Evolutionary conservation across 2,329 filamentous ascomycete genomes (phyloP).

Genomic region (Endoconidiophora laricicola): DNA sequence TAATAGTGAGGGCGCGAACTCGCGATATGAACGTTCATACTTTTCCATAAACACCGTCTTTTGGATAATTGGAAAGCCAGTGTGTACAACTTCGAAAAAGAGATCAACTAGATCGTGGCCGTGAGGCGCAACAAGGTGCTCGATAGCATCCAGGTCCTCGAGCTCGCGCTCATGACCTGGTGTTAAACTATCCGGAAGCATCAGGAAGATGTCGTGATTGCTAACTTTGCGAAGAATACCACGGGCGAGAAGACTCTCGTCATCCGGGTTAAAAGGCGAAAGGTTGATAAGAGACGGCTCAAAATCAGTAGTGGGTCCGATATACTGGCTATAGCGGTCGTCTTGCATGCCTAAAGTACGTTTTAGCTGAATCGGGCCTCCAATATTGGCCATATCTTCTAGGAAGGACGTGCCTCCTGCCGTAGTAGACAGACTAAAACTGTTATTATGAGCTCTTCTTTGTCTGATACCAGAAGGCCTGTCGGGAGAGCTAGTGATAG

Average conservation of each 20-base stretch:
- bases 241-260: slow-evolving; percentile 58
- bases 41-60: slow-evolving; percentile 67
- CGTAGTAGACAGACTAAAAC: slow-evolving; percentile 43
- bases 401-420: slow-evolving; percentile 45
- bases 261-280: slow-evolving; percentile 62
- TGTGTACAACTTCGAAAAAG: slow-evolving; percentile 69
- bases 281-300: slow-evolving; percentile 71
- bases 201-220: slow-evolving; percentile 61
- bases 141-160: slow-evolving; percentile 54
- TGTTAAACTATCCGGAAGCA: slow-evolving; percentile 58
- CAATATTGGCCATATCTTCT: slow-evolving; percentile 56
- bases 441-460: slow-evolving; percentile 37
- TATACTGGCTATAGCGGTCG: slow-evolving; percentile 67
- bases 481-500: slow-evolving; percentile 34
- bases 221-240: slow-evolving; percentile 60
- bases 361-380: slow-evolving; percentile 47
- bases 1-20: slow-evolving; percentile 60
- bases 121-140: slow-evolving; percentile 58
- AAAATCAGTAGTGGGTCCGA: slow-evolving; percentile 68
- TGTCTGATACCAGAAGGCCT: slow-evolving; percentile 34
- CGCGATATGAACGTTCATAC: slow-evolving; percentile 53
- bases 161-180: slow-evolving; percentile 53
- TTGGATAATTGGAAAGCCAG: slow-evolving; percentile 67
- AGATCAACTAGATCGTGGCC: slow-evolving; percentile 63
- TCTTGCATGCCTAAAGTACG: slow-evolving; percentile 59